Base-by-base conservation (phyloP, 108 stramenopile genomes). In the Chaetoceros tenuissimus region DNA sequence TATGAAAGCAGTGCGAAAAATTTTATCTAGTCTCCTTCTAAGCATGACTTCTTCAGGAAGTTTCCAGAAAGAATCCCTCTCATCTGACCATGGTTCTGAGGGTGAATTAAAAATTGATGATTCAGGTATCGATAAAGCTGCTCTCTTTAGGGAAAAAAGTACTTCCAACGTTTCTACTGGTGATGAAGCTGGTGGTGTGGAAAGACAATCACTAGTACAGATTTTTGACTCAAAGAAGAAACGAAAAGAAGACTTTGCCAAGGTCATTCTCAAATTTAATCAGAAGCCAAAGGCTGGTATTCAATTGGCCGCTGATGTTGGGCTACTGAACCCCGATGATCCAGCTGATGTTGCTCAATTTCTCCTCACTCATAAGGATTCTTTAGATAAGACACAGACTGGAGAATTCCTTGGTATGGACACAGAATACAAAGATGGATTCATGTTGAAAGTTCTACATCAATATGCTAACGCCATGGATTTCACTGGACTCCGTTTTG, bases 391-490 rank as follows among this genome's bases (percentile, higher is more conserved):
- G 78, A 96, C 97, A 47, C 80, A 79, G 62, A 96, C 97, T 59
- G 98, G 98, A 51, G 98, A 97, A 47, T 97, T 80, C 64, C 71
- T 99, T 26, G 98, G 98, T 30, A 77, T 92, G 51, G 97, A 98
- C 68, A 72, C 82, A 31, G 94, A 94, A 26, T 96, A 95, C 73
- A 80, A 89, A 64, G 72, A 63, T 53, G 97, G 95, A 48, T 90
- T 99, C 48, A 74, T 85, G 48, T 57, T 95, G 53, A 78, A 87
- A 55, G 94, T 96, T 1, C 71, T 98, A 53, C 85, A 96, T 59
- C 80, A 78, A 26, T 99, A 97, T 62, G 96, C 87, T 3, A 84
- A 94, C 21, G 63, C 66, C 51, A 65, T 99, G 60, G 89, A 97
- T 68, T 97, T 97, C 77, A 71, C 59, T 26, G 96, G 70, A 20